These are phyloP conservation scores for Candida corydali DNA, from an alignment of 805 yeast genomes.

Conservation along the genomic window DNA sequence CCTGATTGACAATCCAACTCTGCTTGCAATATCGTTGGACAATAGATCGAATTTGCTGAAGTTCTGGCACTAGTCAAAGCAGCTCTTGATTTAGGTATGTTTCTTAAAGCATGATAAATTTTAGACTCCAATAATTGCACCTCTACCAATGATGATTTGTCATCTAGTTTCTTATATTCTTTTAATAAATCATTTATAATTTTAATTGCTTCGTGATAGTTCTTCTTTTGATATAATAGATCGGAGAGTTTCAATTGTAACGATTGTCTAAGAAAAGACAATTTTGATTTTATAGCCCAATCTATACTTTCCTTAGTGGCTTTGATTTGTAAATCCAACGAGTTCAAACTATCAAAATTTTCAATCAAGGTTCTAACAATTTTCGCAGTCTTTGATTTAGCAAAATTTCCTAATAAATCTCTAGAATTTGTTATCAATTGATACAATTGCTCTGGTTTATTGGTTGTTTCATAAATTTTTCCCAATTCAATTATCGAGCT, in stretches of 20 bases:
- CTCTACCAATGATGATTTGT: constrained; percentile 90
- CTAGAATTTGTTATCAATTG: constrained; percentile 66
- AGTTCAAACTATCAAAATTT: constrained; percentile 57
- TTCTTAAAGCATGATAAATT: constrained; percentile 86
- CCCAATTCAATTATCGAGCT: constrained; percentile 74
- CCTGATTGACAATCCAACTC: constrained; percentile 95
- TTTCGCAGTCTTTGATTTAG: constrained; percentile 94
- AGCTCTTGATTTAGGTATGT: constrained; percentile 86
- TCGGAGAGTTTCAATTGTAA: constrained; percentile 80
- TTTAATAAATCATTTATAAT: constrained; percentile 67
- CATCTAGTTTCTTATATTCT: constrained; percentile 92
- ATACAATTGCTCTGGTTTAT: constrained; percentile 49
- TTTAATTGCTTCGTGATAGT: constrained; percentile 65
- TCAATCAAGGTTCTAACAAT: constrained; percentile 81
- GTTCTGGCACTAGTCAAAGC: constrained; percentile 94
- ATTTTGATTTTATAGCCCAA: constrained; percentile 81
- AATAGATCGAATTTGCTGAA: constrained; percentile 93
- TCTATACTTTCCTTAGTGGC: constrained; percentile 77
- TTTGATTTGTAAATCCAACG: constrained; percentile 65
- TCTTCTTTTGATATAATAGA: constrained; percentile 61
- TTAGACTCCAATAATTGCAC: constrained; percentile 89
- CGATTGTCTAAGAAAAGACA: constrained; percentile 85
- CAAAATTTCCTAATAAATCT: constrained; percentile 67
- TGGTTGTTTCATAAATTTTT: constrained; percentile 51
- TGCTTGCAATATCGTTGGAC: constrained; percentile 92